phyloP scores from a whole-genome alignment of 768 basidiomycete species.

The Leucosporidium scottii region DNA sequence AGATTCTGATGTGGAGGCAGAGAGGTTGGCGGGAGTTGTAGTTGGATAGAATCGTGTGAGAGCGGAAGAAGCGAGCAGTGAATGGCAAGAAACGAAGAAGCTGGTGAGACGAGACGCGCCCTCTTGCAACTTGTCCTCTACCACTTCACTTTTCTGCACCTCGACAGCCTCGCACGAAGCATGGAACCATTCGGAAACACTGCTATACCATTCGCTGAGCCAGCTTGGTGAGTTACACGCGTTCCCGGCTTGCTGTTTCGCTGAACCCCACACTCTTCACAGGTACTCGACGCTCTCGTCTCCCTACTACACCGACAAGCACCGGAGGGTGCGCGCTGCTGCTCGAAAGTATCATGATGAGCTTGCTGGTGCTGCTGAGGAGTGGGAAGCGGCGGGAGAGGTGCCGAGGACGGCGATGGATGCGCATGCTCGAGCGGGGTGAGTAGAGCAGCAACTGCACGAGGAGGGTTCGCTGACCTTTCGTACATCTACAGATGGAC shows the following conservation, averaged over 20 bases:
- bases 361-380: not conserved
- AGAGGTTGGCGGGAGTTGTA: no score
- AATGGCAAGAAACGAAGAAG: no score
- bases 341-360: not conserved
- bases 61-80: no score
- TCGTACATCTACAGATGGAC: no score
- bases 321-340: not conserved
- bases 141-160: no score
- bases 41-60: no score
- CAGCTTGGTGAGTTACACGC: not conserved
- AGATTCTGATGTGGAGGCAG: no score
- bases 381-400: not conserved
- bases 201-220: not conserved
- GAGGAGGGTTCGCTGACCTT: no score
- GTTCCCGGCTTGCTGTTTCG: not conserved
- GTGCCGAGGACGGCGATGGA: not conserved
- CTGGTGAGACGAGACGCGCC: no score
- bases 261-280: not conserved
- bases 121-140: no score
- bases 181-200: not conserved
- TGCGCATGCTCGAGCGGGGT: not conserved
- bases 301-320: constrained; percentile 1
- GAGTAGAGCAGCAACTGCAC: no score
- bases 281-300: not conserved
- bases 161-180: not conserved